Conservation (phyloP, 345 rosid genomes). For the Arabidopsis arenosa region DNA sequence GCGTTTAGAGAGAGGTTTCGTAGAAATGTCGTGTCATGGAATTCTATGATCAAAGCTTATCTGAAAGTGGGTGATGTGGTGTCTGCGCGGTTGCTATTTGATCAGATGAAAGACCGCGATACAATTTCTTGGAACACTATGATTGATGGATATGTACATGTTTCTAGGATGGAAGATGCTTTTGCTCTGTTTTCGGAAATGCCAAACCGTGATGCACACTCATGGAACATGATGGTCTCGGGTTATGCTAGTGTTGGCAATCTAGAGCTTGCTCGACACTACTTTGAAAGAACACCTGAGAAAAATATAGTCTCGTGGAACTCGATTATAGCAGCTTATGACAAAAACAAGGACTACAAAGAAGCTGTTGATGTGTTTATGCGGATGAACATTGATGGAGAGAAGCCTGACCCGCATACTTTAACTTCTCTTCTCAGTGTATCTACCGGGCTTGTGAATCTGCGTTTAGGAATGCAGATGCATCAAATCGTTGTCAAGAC, state of each 20-base stretch:
- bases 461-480: conserved; percentile 67
- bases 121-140: conserved; percentile 80
- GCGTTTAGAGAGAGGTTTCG: conserved; percentile 37
- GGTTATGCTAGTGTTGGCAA: conserved; percentile 61
- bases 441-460: conserved; percentile 65
- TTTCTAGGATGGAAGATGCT: conserved; percentile 62
- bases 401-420: conserved; percentile 76
- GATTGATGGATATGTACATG: conserved; percentile 66
- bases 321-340: conserved; percentile 69
- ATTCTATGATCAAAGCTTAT: conserved; percentile 76
- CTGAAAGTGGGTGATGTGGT: conserved; percentile 61
- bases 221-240: conserved; percentile 71
- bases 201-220: conserved; percentile 57
- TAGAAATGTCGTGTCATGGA: conserved; percentile 76
- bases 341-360: conserved; percentile 55
- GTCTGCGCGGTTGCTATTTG: conserved; percentile 67
- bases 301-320: conserved; percentile 73
- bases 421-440: conserved; percentile 66
- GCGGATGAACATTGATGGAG: conserved; percentile 60
- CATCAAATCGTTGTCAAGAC: conserved; percentile 65
- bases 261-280: conserved; percentile 51
- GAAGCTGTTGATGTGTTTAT: conserved; percentile 62
- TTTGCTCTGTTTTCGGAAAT: conserved; percentile 55
- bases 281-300: conserved; percentile 62
- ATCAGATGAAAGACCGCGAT: conserved; percentile 62